Percentiles rank a stretch among this genome's conserved stretches.
Evolutionary conservation across 202 grass and related monocot species (phyloP).

Genomic region (Thinopyrum obtusiflorum): DNA sequence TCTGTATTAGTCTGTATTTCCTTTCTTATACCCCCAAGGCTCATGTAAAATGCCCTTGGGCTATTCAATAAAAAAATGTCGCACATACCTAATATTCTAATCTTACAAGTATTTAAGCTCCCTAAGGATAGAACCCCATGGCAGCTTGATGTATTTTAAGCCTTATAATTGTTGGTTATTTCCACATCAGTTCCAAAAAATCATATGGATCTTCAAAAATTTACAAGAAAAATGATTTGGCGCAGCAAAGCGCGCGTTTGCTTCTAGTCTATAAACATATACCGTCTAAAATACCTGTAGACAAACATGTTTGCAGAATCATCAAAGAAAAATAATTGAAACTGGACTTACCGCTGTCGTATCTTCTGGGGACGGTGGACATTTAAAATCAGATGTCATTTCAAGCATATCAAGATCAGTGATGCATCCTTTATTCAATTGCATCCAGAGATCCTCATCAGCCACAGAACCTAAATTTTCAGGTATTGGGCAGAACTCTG

Average conservation of each 20-base stretch:
- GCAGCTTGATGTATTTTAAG: too few species aligned
- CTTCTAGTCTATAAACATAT: background rate
- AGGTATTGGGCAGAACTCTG: conserved; percentile 60
- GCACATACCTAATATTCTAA: background rate
- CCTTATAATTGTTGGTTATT: too few species aligned
- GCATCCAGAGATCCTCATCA: conserved; percentile 70
- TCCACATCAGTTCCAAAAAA: too few species aligned
- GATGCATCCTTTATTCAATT: conserved; percentile 70
- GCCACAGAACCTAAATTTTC: conserved; percentile 53
- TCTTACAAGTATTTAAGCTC: background rate
- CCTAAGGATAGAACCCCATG: too few species aligned
- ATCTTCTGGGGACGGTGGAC: conserved; percentile 22
- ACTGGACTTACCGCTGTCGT: conserved; percentile 43
- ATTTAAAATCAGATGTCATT: conserved; percentile 63
- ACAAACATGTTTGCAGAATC: background rate
- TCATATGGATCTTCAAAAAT: too few species aligned
- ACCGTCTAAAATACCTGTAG: background rate
- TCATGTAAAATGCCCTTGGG: too few species aligned
- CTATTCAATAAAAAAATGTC: background rate
- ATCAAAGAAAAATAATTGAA: background rate
- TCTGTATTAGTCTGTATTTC: background rate
- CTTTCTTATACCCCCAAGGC: too few species aligned
- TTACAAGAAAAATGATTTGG: too few species aligned
- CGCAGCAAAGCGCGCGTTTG: too few species aligned
- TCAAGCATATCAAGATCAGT: conserved; percentile 82